These are phyloP conservation scores for Dalechampia spathulata DNA, from an alignment of 441 rosid species.

Conservation along the genomic window DNA sequence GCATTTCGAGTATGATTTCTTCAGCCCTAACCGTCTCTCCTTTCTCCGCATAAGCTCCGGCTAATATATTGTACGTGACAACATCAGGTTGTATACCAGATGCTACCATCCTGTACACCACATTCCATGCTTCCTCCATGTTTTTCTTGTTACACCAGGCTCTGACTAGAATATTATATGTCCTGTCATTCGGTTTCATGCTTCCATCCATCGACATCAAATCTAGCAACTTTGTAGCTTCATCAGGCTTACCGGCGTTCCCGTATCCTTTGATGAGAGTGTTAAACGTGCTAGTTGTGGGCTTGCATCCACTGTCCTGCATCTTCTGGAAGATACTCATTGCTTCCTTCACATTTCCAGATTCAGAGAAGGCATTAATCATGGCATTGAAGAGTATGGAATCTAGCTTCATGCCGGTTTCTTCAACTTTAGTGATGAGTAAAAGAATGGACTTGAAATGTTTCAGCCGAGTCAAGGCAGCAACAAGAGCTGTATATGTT, in stretches of 20 bases:
- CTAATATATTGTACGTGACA: constrained; percentile 77
- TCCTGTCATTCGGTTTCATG: constrained; percentile 65
- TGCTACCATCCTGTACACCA: constrained; percentile 58
- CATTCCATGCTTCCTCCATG: constrained; percentile 69
- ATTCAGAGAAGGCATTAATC: constrained; percentile 84
- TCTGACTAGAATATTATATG: constrained; percentile 67
- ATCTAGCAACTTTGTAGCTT: constrained; percentile 55
- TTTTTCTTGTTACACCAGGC: constrained; percentile 76
- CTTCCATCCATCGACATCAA: constrained; percentile 45
- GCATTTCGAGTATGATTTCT: constrained; percentile 68
- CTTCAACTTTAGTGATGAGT: constrained; percentile 61
- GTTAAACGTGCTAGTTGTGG: constrained; percentile 75
- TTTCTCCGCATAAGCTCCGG: constrained; percentile 58
- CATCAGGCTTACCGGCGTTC: constrained; percentile 63
- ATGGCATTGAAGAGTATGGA: constrained; percentile 85
- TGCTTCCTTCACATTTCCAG: constrained; percentile 72
- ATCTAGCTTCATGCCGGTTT: constrained; percentile 67
- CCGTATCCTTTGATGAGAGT: constrained; percentile 89
- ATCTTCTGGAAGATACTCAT: constrained; percentile 68
- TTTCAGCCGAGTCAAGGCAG: constrained; percentile 66
- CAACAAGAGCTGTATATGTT: constrained; percentile 75
- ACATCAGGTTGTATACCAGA: constrained; percentile 66
- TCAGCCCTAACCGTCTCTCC: constrained; percentile 64
- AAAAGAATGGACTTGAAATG: constrained; percentile 51
- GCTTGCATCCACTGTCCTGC: constrained; percentile 72